Percentiles rank a stretch among this genome's conserved stretches.
Evolutionary conservation across 1,139 yeast genomes (phyloP).

Genomic region (Hemisphaericaspora lyxosophila): DNA sequence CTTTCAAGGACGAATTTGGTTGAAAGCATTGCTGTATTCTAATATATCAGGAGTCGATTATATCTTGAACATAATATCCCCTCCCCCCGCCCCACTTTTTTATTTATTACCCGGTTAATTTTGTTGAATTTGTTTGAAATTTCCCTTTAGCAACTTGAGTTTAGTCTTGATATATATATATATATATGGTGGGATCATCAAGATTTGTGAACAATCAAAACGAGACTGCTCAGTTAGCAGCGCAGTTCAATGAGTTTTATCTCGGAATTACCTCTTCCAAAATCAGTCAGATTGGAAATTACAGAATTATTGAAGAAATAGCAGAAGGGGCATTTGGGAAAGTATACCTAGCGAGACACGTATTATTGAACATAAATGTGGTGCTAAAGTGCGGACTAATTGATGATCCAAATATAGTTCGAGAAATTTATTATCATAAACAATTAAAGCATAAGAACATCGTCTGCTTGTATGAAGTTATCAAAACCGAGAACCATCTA

Average conservation of each 20-base stretch:
- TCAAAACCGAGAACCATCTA: slow-evolving; percentile 73
- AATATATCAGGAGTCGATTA: too few species aligned
- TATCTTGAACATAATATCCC: too few species aligned
- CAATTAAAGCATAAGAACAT: slow-evolving; percentile 84
- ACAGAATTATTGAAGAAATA: slow-evolving; percentile 64
- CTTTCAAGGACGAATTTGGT: too few species aligned
- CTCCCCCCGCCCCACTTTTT: too few species aligned
- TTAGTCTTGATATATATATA: too few species aligned
- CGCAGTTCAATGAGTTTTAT: slow-evolving; percentile 64
- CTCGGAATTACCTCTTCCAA: slow-evolving; percentile 52
- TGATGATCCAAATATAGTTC: slow-evolving; percentile 82
- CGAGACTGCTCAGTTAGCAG: slow-evolving; percentile 50
- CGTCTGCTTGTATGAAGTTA: slow-evolving; percentile 81
- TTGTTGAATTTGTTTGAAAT: neutral
- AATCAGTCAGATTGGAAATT: slow-evolving; percentile 71
- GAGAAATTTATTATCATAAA: slow-evolving; percentile 87
- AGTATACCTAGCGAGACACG: slow-evolving; percentile 81
- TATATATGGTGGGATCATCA: slow-evolving; percentile 9
- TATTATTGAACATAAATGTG: slow-evolving; percentile 68
- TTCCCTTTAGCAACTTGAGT: neutral
- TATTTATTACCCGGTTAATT: neutral
- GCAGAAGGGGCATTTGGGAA: slow-evolving; percentile 94
- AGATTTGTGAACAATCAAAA: slow-evolving; percentile 25
- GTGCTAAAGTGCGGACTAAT: slow-evolving; percentile 86
- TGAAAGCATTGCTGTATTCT: too few species aligned